Percentiles rank a stretch among this genome's conserved stretches.
Evolutionary conservation across 2,329 filamentous ascomycete species (phyloP).

Genomic region (Simplicillium sp.): DNA sequence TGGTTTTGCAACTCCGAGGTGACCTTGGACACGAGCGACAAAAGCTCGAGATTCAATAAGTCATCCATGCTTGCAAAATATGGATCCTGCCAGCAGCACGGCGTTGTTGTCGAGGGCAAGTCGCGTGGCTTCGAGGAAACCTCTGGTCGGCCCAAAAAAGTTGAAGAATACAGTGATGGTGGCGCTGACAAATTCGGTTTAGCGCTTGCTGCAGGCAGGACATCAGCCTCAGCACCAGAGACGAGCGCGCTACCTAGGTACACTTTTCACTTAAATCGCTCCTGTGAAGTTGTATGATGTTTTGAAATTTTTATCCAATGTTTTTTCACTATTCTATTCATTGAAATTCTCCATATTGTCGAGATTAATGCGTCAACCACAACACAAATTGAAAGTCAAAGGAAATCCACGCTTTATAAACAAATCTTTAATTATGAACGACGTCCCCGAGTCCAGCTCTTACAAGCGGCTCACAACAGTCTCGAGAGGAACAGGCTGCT

Average conservation of each 20-base stretch:
- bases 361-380: no score
- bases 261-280: no score
- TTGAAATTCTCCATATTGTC: no score
- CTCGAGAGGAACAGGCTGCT: slow-evolving; percentile 1
- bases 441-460: no score
- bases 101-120: not conserved
- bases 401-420: no score
- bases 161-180: not conserved
- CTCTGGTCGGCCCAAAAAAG: not conserved
- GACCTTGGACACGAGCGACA: slow-evolving; percentile 91
- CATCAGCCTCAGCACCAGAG: not conserved
- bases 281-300: no score
- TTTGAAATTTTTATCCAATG: no score
- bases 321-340: no score
- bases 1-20: slow-evolving; percentile 93
- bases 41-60: slow-evolving; percentile 78
- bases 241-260: no score
- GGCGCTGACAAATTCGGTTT: not conserved
- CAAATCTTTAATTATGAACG: no score
- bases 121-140: not conserved
- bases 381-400: no score
- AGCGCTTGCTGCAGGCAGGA: not conserved
- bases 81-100: slow-evolving; percentile 1
- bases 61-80: slow-evolving; percentile 62
- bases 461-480: no score